Evolutionary conservation across 2,329 filamentous ascomycete species (phyloP).

Genomic region (Epichloe festucae): DNA sequence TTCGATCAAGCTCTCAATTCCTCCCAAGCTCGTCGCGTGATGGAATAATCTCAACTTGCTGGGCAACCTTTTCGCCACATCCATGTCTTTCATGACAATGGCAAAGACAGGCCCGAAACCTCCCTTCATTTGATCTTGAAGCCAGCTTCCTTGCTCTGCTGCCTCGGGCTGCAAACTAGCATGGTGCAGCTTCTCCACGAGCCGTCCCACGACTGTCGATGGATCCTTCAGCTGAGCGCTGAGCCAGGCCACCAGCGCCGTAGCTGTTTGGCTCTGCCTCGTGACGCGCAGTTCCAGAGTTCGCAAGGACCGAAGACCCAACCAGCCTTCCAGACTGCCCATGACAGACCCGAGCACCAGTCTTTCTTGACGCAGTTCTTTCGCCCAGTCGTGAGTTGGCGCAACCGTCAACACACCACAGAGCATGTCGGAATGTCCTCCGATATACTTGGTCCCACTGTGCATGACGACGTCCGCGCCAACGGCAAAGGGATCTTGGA

Average conservation of each 20-base stretch:
- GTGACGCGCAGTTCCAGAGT: slow-evolving; percentile 74
- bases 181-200: slow-evolving; percentile 55
- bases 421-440: slow-evolving; percentile 87
- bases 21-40: slow-evolving; percentile 86
- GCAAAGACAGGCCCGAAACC: slow-evolving; percentile 86
- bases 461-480: slow-evolving; percentile 88
- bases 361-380: slow-evolving; percentile 51
- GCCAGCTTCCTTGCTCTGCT: slow-evolving; percentile 50
- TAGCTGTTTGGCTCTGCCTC: slow-evolving; percentile 61
- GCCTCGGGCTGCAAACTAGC: slow-evolving; percentile 64
- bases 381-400: slow-evolving; percentile 43
- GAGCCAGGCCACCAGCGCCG: slow-evolving; percentile 60
- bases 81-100: slow-evolving; percentile 48
- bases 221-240: slow-evolving; percentile 30
- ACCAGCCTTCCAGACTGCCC: slow-evolving; percentile 84
- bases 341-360: slow-evolving; percentile 71
- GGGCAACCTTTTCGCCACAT: slow-evolving; percentile 55
- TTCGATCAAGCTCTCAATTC: slow-evolving; percentile 91
- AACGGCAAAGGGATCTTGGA: slow-evolving; percentile 72
- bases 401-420: slow-evolving; percentile 68
- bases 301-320: slow-evolving; percentile 73
- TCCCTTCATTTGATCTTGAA: slow-evolving; percentile 77
- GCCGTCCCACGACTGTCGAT: slow-evolving; percentile 31
- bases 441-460: slow-evolving; percentile 89
- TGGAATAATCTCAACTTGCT: slow-evolving; percentile 74